phyloP scores from a whole-genome alignment of 345 rosid species.

The Boechera divaricarpa region DNA sequence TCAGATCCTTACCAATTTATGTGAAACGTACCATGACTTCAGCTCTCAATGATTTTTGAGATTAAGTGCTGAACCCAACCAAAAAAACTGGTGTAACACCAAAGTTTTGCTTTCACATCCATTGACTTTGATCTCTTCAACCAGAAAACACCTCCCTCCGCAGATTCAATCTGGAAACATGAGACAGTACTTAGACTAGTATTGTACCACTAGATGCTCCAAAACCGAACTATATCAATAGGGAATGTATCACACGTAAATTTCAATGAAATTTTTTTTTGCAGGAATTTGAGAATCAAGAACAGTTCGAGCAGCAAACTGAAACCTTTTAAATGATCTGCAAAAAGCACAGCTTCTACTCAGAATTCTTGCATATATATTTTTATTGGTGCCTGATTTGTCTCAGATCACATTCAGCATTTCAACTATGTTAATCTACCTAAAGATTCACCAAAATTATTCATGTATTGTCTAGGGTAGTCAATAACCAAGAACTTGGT shows the following conservation, averaged over 20 bases:
- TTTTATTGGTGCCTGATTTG: not conserved
- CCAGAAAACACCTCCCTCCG: too few species aligned
- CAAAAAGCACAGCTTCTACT: not conserved
- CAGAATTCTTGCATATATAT: not conserved
- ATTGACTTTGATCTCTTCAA: not conserved
- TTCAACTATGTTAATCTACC: not conserved
- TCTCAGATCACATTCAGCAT: not conserved
- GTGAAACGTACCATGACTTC: constrained; percentile 5
- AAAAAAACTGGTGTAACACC: not conserved
- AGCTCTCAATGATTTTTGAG: not conserved
- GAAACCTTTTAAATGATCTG: not conserved
- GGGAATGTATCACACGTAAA: not conserved
- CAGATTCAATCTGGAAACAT: too few species aligned
- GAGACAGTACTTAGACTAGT: not conserved
- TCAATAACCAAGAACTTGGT: not conserved
- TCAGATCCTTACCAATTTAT: not conserved
- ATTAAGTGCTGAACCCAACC: not conserved
- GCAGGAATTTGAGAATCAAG: not conserved
- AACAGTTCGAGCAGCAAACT: not conserved
- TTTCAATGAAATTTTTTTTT: not conserved
- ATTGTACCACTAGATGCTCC: not conserved
- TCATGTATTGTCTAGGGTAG: not conserved
- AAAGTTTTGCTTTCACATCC: constrained; percentile 5
- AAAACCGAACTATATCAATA: not conserved
- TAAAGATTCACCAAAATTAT: not conserved